phyloP scores from a whole-genome alignment of 129 eudicot genomes.

The Centaurea solstitialis region DNA sequence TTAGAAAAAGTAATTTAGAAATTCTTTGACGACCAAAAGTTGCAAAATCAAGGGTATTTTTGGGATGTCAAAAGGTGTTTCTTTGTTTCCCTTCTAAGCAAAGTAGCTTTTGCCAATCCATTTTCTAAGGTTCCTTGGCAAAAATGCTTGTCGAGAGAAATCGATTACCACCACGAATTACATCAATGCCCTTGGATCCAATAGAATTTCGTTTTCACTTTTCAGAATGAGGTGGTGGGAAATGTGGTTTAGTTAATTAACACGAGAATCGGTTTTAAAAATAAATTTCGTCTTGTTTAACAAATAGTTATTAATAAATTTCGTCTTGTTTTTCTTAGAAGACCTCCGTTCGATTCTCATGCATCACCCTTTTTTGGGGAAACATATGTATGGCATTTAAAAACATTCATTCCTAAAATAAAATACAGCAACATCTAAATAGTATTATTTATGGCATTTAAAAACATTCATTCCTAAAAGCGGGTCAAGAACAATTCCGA shows the following conservation, averaged over 20 bases:
- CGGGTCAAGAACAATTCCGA: too few relatives aligned
- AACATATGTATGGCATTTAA: too few relatives aligned
- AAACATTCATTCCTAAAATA: too few relatives aligned
- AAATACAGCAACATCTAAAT: too few relatives aligned
- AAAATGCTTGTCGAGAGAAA: neutral
- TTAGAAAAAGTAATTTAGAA: neutral
- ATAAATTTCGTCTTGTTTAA: too few relatives aligned
- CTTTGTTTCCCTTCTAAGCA: constrained; percentile 6
- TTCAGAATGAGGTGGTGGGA: too few relatives aligned
- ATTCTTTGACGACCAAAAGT: neutral
- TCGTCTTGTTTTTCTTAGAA: too few relatives aligned
- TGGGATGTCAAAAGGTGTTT: neutral
- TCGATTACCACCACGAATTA: neutral
- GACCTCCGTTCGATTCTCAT: too few relatives aligned
- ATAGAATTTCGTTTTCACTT: neutral
- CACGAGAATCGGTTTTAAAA: neutral
- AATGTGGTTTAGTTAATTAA: neutral
- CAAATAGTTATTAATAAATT: too few relatives aligned
- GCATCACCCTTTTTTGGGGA: too few relatives aligned
- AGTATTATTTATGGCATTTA: too few relatives aligned
- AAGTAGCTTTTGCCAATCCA: constrained; percentile 3
- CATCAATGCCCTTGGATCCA: neutral
- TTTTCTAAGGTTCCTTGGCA: neutral
- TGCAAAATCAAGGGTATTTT: neutral
- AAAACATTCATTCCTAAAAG: too few relatives aligned